Conservation (phyloP, 1,284 basidiomycete species). For the Omphalotus olearius region DNA sequence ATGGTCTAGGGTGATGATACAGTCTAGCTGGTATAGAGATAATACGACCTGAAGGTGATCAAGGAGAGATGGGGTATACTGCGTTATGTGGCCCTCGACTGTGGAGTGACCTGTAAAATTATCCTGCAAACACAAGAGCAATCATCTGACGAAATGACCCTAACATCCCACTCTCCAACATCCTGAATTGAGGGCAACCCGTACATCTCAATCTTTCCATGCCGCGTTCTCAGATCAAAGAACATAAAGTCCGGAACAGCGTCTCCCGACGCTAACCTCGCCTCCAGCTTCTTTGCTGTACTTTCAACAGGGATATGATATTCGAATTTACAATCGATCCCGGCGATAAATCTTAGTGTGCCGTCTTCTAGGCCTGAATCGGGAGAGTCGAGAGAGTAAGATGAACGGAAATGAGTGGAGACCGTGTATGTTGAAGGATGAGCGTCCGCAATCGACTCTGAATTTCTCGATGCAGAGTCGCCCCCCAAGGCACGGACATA, state of each 20-base stretch:
- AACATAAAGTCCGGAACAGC: conserved; percentile 55
- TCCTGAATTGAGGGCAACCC: conserved; percentile 50
- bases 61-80: too few relatives aligned
- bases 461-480: conserved; percentile 20
- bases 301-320: conserved; percentile 44
- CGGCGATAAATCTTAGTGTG: conserved; percentile 46
- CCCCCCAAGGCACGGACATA: conserved; percentile 67
- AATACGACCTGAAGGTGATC: too few relatives aligned
- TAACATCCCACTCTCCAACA: conserved; percentile 52
- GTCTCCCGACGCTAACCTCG: conserved; percentile 48
- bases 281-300: conserved; percentile 35
- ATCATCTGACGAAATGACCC: conserved; percentile 47
- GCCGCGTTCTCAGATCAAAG: conserved; percentile 43
- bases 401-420: conserved; percentile 43
- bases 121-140: conserved; percentile 1
- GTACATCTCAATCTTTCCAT: conserved; percentile 50
- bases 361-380: conserved; percentile 29
- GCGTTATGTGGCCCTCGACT: neutral
- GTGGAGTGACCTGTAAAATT: conserved; percentile 7
- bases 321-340: conserved; percentile 57
- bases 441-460: conserved; percentile 15
- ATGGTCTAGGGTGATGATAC: too few relatives aligned
- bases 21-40: too few relatives aligned
- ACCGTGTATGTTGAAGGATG: conserved; percentile 29
- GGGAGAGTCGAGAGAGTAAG: conserved; percentile 59